Base-by-base conservation (phyloP, 305 asterid species). In the Ilex paraguariensis region DNA sequence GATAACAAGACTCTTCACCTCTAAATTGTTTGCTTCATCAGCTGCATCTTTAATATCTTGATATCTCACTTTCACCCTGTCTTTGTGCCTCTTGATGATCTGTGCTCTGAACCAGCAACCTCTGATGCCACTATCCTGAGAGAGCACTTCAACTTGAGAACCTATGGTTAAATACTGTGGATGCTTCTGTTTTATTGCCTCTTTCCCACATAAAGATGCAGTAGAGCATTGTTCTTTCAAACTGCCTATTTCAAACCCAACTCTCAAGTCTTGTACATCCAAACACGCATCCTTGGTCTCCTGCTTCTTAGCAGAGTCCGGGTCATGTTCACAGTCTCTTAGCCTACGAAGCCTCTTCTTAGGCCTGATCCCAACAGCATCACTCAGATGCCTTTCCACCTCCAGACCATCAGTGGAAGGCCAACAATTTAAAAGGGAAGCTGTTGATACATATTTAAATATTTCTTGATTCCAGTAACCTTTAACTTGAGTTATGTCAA, bases 81-180 rank as follows among this genome's bases (percentile, higher is more conserved):
- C 79, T 59, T 80, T 86, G 75, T 77, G 81, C 69, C 64, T 88
- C 81, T 86, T 91, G 33, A 86, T 73, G 51, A 91, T 79, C 71
- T 31, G 54, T 64, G 87, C 95, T 80, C 88, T 76, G 54, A 88
- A 86, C 98, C 98, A 91, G 83, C 91, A 91, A 11, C 96, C 98
- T 59, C 91, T 79, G 62, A 91, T 75, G 57, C 96, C 96, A 75
- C 98, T 88, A 74, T 88, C 96, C 71, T 86, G 86, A 56, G 90
- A 88, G 5, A 91, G 87, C 56, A 91, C 84, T 79, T 91, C 98
- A 66, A 91, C 79, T 71, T 70, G 73, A 8, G 95, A 80, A 59
- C 98, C 96, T 71, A 87, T 48, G n/a, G 65, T 62, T 60, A 87
- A 70, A 73, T 54, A 28, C 40, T 59, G 79, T 45, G 13, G 39